Evolutionary conservation across 768 basidiomycete genomes (phyloP), one percentile per base, ranked within the genome.

Genomic region (Holtermanniella nyarrowii): DNA sequence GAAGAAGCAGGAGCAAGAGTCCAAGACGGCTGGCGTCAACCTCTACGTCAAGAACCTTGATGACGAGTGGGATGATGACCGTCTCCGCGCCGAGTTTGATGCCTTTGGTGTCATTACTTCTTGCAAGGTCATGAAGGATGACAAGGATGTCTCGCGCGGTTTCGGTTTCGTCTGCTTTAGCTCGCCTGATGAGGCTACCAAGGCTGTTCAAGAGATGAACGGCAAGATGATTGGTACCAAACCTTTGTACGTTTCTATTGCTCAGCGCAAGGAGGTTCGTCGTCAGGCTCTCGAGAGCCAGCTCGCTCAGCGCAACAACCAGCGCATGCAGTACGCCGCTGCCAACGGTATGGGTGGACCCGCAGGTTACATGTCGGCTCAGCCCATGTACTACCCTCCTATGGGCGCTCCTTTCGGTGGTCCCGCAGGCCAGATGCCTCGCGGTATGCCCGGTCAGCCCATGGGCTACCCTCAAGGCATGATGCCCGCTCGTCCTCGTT

Each of bases 151-250:
- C 48, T 95, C 90, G 10, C 90, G 90, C 72, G 54, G 59, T 61
- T 99, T 99, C 68, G 95, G 95, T 59, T 99, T 99, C 71, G 95
- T 99, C 63, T 99, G 95, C 75, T 99, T 89, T 79, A 88, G 89
- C 27, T 85, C 89, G 48, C 90, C 95, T 44, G 95, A 99, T 60
- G 95, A 99, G 76, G 91, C 95, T 21, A 96, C 89, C 68, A 97
- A 97, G 77, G 95, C 95, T 55, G 90, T 97, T 54, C 87, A 89
- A 50, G 95, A 99, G 78, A 95, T 99, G 90, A 99, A 99, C 80
- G 96, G 95, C 81, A 93, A 93, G 77, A 97, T 97, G 84, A 88
- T 97, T 66, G 93, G 93, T 56, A 81, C 84, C 60, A 99, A 99
- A 77, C 95, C 95, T 48, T 82, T 99, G 65, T 99, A 97, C 69